Evolutionary conservation across 1,284 basidiomycete species (phyloP).

Genomic region (Cutaneotrichosporon cutaneum): DNA sequence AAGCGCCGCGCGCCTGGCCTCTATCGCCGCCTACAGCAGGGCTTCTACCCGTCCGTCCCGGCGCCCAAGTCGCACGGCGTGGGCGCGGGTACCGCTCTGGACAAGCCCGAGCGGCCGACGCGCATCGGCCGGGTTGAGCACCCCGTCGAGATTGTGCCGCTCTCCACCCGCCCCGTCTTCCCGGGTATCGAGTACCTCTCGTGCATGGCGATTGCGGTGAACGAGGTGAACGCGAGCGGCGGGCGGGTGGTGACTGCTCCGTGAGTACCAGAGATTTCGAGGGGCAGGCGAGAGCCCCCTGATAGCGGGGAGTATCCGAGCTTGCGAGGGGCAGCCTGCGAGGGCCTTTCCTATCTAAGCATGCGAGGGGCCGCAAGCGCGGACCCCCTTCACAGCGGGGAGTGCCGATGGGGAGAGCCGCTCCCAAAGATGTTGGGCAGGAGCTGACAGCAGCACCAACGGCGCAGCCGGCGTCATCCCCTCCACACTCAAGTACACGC

Average conservation of each 20-base stretch:
- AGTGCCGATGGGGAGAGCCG: no score
- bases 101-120: constrained; percentile 11
- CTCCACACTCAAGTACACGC: constrained; percentile 59
- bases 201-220: constrained; percentile 85
- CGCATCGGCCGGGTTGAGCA: constrained; percentile 60
- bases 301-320: no score
- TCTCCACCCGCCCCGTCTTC: constrained; percentile 61
- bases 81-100: constrained; percentile 53
- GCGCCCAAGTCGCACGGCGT: constrained; percentile 7
- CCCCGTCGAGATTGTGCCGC: constrained; percentile 74
- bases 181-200: constrained; percentile 92
- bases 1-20: constrained; percentile 78
- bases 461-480: constrained; percentile 78
- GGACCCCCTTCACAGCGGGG: no score
- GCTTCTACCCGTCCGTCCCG: constrained; percentile 50
- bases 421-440: not conserved
- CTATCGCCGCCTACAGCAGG: constrained; percentile 80
- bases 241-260: constrained; percentile 93
- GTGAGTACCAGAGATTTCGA: constrained; percentile 18
- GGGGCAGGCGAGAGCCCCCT: no score
- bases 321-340: no score
- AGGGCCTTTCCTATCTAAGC: no score
- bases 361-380: no score
- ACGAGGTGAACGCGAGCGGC: constrained; percentile 80
- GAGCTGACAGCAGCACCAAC: constrained; percentile 38